Percentiles rank a stretch among this genome's conserved stretches.
These are phyloP conservation scores for Annulohypoxylon truncatum DNA, from an alignment of 2,329 filamentous ascomycete species.

Conservation along the genomic window DNA sequence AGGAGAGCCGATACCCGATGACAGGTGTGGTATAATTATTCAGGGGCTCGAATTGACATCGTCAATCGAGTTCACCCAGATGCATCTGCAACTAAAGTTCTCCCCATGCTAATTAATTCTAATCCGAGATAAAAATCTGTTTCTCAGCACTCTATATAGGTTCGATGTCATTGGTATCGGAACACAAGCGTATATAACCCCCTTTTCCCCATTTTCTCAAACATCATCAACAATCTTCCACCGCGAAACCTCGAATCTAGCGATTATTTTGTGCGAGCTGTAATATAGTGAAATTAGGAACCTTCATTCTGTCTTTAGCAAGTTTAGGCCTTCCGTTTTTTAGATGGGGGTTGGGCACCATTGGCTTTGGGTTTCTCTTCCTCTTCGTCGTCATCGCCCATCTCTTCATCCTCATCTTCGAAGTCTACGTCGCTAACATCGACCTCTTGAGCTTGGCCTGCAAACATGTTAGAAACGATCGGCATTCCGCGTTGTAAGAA, in stretches of 20 bases:
- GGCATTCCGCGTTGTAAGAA: neutral
- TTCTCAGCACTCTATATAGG: conserved; percentile 5
- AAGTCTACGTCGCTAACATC: conserved; percentile 78
- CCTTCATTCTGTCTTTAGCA: conserved; percentile 20
- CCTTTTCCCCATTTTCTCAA: neutral
- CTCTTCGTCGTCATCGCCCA: conserved; percentile 64
- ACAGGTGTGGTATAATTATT: neutral
- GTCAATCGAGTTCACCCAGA: neutral
- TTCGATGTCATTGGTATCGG: conserved; percentile 28
- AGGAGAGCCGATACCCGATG: neutral
- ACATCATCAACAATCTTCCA: conserved; percentile 10
- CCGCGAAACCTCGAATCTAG: neutral
- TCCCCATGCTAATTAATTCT: neutral
- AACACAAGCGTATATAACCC: conserved; percentile 1
- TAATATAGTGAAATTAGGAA: conserved; percentile 22
- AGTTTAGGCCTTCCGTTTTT: conserved; percentile 56
- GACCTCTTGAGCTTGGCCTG: conserved; percentile 77
- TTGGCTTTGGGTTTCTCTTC: conserved; percentile 66
- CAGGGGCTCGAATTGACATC: neutral
- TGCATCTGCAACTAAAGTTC: neutral
- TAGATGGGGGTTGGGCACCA: conserved; percentile 51
- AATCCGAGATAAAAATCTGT: conserved; percentile 18
- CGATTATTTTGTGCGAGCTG: conserved; percentile 10
- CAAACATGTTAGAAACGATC: conserved; percentile 51
- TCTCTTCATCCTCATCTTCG: conserved; percentile 61